These are phyloP conservation scores for Diaporthe velutina DNA, from an alignment of 2,329 filamentous ascomycete genomes.

Conservation along the genomic window DNA sequence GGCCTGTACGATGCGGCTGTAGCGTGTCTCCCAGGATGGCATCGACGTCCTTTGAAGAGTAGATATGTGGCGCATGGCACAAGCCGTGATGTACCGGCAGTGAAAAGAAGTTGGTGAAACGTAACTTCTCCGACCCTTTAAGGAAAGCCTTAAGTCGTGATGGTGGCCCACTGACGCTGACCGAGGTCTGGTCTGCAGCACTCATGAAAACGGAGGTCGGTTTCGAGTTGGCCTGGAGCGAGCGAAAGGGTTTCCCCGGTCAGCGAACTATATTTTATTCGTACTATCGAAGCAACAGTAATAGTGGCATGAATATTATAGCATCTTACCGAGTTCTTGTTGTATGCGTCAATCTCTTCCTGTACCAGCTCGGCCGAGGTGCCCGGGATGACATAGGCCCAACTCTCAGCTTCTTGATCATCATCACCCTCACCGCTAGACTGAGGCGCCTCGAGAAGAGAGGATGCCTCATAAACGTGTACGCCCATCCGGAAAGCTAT, in stretches of 20 bases:
- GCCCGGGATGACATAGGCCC: conserved; percentile 57
- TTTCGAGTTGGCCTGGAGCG: no score
- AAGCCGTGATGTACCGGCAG: conserved; percentile 44
- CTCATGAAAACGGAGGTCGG: no score
- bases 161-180: conserved; percentile 58
- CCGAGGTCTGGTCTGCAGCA: conserved; percentile 40
- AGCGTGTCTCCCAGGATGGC: no score
- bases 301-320: no score
- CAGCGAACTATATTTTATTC: no score
- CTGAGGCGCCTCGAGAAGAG: conserved; percentile 54
- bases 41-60: no score
- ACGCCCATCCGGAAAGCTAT: conserved; percentile 61
- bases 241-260: no score
- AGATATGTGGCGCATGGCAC: neutral
- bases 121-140: conserved; percentile 46
- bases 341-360: conserved; percentile 51
- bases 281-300: no score
- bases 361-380: conserved; percentile 49
- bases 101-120: conserved; percentile 46
- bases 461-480: conserved; percentile 55
- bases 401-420: conserved; percentile 46
- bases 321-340: no score
- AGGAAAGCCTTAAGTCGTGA: conserved; percentile 56
- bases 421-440: conserved; percentile 35
- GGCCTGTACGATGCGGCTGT: no score